Base-by-base conservation (phyloP, 78 protist species). In the Monocercomonoides exilis region DNA sequence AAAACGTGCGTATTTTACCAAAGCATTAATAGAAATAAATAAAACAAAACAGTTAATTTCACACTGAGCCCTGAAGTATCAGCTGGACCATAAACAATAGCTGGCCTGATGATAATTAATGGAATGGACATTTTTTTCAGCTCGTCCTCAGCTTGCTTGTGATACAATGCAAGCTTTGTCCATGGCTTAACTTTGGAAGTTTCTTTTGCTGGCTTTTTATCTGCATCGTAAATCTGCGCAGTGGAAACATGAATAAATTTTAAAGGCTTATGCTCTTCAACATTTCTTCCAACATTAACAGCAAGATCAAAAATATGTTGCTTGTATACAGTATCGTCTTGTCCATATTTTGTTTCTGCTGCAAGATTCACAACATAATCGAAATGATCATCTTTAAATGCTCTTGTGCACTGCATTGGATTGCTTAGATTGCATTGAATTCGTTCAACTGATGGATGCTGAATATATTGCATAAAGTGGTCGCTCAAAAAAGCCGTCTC, bases 21-120 rank as follows among this genome's bases (percentile, higher is more conserved):
- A 41, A 79, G 82, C 45, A 86, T 3, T 34, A 1, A 0, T 35
- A 85, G 2, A 84, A 42, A 44, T 3, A 0, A 41, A 0, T 0
- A 5, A 41, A 2, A 5, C 0, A 85, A 34, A 3, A 6, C 2
- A 2, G 64, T 45, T 0, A 0, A 1, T 5, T 89, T n/a, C 91
- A n/a, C 42, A 91, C 91, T 93, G 85, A 97, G n/a, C 41, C 99
- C 98, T 35, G 44, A 2, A 34, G 46, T 2, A 87, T 97, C 99
- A 38, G 95, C 96, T 43, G 95, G 93, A 45, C 99, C 99, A 81
- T 97, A 97, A 0, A 96, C 96, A 44, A 91, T 87, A 41, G 99
- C 93, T 41, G 97, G 97, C 41, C 99, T 90, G 33, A 95, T 85
- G 84, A 97, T 93, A 46, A 94, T 84, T 1, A 87, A 0, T 2